Evolutionary conservation across 2,329 filamentous ascomycete species (phyloP).

Genomic region (Pseudogymnoascus sp.): DNA sequence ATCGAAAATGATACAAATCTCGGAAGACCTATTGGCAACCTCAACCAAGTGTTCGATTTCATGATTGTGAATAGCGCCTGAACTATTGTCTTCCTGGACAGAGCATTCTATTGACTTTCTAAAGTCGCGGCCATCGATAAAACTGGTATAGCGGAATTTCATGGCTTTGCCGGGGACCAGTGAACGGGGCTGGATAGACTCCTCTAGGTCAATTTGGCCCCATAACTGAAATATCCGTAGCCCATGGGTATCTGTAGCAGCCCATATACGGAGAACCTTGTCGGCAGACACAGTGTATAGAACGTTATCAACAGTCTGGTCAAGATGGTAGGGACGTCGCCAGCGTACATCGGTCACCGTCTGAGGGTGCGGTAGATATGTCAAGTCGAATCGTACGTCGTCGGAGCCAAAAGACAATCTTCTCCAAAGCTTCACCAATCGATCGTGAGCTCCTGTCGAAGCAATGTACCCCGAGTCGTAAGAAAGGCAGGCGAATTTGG

Average conservation of each 20-base stretch:
- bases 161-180: slow-evolving; percentile 16
- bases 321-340: slow-evolving; percentile 69
- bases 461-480: slow-evolving; percentile 84
- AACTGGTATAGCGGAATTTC: slow-evolving; percentile 61
- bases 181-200: slow-evolving; percentile 50
- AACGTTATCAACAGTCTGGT: slow-evolving; percentile 76
- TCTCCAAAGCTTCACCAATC: slow-evolving; percentile 87
- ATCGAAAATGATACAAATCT: slow-evolving; percentile 81
- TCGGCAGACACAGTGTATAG: slow-evolving; percentile 86
- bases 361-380: slow-evolving; percentile 78
- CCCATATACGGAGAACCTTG: slow-evolving; percentile 75
- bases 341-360: slow-evolving; percentile 79
- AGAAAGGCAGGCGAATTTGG: slow-evolving; percentile 70
- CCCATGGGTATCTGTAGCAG: slow-evolving; percentile 63
- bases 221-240: slow-evolving; percentile 70
- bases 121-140: slow-evolving; percentile 77
- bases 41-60: slow-evolving; percentile 79
- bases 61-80: slow-evolving; percentile 53
- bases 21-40: slow-evolving; percentile 75
- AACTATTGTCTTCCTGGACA: slow-evolving; percentile 49
- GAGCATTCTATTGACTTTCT: slow-evolving; percentile 68
- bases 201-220: slow-evolving; percentile 68
- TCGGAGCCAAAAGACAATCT: slow-evolving; percentile 75
- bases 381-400: slow-evolving; percentile 81
- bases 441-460: slow-evolving; percentile 69